Conservation (phyloP, 352 stramenopile genomes). For the Globisporangium perplexum region DNA sequence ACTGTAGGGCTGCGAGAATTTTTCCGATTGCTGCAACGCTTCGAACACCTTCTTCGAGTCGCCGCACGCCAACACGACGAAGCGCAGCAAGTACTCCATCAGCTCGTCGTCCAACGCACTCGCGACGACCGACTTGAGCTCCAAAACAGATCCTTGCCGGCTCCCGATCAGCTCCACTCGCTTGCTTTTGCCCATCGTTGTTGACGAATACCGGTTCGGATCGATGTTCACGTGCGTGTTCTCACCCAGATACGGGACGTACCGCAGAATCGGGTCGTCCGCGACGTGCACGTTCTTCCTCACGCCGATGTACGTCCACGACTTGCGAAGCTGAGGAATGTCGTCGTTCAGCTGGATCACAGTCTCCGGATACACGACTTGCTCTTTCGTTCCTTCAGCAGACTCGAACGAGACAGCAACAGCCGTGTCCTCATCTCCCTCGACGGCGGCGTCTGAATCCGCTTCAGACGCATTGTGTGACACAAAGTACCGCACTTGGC, state of each 20-base stretch:
- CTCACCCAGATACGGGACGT: conserved; percentile 89
- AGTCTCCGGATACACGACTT: conserved; percentile 36
- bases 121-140: conserved; percentile 28
- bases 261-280: conserved; percentile 81
- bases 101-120: conserved; percentile 51
- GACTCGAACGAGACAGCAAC: neutral
- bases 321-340: conserved; percentile 38
- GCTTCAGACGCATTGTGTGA: conserved; percentile 11
- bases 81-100: conserved; percentile 51
- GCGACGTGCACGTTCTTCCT: conserved; percentile 69
- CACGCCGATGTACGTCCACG: conserved; percentile 65
- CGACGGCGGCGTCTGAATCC: neutral
- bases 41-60: conserved; percentile 38
- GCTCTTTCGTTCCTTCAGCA: conserved; percentile 9
- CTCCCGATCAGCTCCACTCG: conserved; percentile 33
- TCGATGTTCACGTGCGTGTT: conserved; percentile 45
- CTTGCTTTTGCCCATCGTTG: conserved; percentile 55
- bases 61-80: conserved; percentile 43
- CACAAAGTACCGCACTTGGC: conserved; percentile 32
- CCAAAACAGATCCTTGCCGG: conserved; percentile 9
- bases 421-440: neutral
- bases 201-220: conserved; percentile 50
- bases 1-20: conserved; percentile 27
- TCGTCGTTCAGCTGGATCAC: conserved; percentile 40
- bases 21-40: conserved; percentile 21